These are phyloP conservation scores for Colletotrichum agaves DNA, from an alignment of 2,329 filamentous ascomycete genomes.

Conservation along the genomic window DNA sequence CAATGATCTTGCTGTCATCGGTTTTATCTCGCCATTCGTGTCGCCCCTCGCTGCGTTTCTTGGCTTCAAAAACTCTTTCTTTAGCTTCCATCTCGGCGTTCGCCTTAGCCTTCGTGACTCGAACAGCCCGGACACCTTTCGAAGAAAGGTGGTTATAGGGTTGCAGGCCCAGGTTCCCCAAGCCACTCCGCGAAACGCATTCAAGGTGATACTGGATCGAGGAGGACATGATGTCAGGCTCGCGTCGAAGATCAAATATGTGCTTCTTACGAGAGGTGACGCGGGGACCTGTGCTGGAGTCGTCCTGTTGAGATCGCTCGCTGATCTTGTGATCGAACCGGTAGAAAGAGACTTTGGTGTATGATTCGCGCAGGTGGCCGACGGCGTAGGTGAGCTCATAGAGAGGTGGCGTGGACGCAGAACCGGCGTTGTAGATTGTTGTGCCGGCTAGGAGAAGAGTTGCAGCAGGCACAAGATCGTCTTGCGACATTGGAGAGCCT, in stretches of 20 bases:
- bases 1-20: constrained; percentile 41
- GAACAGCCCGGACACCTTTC: constrained; percentile 43
- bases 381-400: constrained; percentile 51
- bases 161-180: constrained; percentile 45
- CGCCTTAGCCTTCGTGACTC: not conserved
- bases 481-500: not conserved
- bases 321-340: constrained; percentile 44
- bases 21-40: constrained; percentile 47
- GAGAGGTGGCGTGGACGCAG: constrained; percentile 43
- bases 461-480: constrained; percentile 43
- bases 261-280: constrained; percentile 46
- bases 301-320: not conserved
- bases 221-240: constrained; percentile 39
- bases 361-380: constrained; percentile 46
- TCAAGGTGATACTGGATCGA: constrained; percentile 48
- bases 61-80: constrained; percentile 44
- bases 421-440: constrained; percentile 43
- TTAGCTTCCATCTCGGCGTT: constrained; percentile 38
- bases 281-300: constrained; percentile 33
- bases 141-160: constrained; percentile 42
- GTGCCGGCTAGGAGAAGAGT: constrained; percentile 48
- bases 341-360: constrained; percentile 46
- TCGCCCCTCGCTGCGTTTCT: constrained; percentile 37
- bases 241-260: constrained; percentile 49
- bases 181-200: constrained; percentile 43